These are phyloP conservation scores for Acanthamoeba culbertsoni DNA, from an alignment of 208 protist genomes.

Conservation along the genomic window DNA sequence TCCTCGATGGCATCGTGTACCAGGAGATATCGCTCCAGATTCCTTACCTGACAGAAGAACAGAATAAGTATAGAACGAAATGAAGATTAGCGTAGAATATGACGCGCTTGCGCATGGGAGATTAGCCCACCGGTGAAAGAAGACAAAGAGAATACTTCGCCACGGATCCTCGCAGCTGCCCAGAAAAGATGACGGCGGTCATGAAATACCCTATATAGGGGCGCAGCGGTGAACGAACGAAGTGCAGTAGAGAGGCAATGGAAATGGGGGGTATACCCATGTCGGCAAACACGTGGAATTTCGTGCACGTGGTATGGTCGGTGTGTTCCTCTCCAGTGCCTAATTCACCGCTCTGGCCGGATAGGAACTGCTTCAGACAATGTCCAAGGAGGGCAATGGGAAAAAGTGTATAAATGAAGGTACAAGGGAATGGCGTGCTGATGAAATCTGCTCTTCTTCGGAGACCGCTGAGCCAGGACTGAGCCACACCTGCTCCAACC, in stretches of 20 bases:
- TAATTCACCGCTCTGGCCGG: slow-evolving; percentile 24
- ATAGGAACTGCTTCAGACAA: neutral
- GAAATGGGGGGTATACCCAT: neutral
- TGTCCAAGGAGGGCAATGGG: neutral
- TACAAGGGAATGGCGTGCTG: slow-evolving; percentile 51
- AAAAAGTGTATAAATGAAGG: neutral
- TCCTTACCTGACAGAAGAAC: neutral
- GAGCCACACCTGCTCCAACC: slow-evolving; percentile 54
- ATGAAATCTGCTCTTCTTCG: neutral
- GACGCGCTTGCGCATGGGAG: neutral
- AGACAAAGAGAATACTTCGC: slow-evolving; percentile 53
- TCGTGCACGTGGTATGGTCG: neutral
- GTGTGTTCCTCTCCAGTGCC: neutral
- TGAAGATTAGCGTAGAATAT: neutral
- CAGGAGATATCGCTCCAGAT: neutral
- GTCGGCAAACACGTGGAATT: slow-evolving; percentile 65
- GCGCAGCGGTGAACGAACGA: neutral
- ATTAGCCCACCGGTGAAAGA: neutral
- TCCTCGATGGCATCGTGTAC: neutral
- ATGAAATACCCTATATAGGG: neutral
- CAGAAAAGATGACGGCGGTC: slow-evolving; percentile 55
- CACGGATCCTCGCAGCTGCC: neutral
- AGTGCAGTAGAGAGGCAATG: neutral
- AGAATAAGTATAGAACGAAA: neutral
- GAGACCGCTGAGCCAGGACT: neutral